phyloP scores from a whole-genome alignment of 495 filamentous ascomycete species.

The Trichocladium antarcticum region DNA sequence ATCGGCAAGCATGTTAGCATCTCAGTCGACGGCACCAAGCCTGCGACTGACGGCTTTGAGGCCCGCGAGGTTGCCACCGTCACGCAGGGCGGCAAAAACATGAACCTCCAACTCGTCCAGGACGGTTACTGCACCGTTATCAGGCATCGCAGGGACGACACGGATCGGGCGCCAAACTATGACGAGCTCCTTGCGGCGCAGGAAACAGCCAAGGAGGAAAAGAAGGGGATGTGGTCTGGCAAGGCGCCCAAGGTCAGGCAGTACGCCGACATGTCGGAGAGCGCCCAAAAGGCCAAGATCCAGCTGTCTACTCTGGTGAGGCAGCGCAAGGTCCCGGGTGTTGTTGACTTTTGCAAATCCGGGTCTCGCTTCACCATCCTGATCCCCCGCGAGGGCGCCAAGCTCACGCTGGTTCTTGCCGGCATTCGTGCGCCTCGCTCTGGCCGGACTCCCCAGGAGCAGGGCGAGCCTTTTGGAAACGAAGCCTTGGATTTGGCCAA shows the following conservation, averaged over 20 bases:
- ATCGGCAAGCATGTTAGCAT: slow-evolving; percentile 93
- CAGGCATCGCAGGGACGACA: slow-evolving; percentile 83
- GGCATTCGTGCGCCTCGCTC: slow-evolving; percentile 89
- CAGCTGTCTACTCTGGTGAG: slow-evolving; percentile 75
- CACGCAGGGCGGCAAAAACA: slow-evolving; percentile 70
- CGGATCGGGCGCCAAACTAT: slow-evolving; percentile 84
- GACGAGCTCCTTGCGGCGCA: slow-evolving; percentile 86
- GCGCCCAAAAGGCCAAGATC: slow-evolving; percentile 85
- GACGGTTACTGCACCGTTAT: slow-evolving; percentile 89
- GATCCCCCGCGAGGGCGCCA: slow-evolving; percentile 84
- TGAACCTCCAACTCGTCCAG: slow-evolving; percentile 74
- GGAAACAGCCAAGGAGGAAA: slow-evolving; percentile 65
- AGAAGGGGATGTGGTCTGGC: slow-evolving; percentile 86
- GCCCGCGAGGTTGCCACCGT: slow-evolving; percentile 91
- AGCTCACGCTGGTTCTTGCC: slow-evolving; percentile 88
- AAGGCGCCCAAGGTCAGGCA: slow-evolving; percentile 71
- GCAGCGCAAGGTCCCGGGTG: slow-evolving; percentile 81
- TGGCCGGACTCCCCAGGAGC: slow-evolving; percentile 69
- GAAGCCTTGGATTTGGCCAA: slow-evolving; percentile 88
- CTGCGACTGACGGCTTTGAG: slow-evolving; percentile 82
- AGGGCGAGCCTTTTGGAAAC: slow-evolving; percentile 85
- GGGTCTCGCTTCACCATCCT: slow-evolving; percentile 89
- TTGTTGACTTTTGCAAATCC: slow-evolving; percentile 96
- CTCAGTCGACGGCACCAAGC: slow-evolving; percentile 77
- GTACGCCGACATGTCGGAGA: slow-evolving; percentile 85